Conservation (phyloP, 2,329 filamentous ascomycete genomes). For the Ophiostoma pallidulum region DNA sequence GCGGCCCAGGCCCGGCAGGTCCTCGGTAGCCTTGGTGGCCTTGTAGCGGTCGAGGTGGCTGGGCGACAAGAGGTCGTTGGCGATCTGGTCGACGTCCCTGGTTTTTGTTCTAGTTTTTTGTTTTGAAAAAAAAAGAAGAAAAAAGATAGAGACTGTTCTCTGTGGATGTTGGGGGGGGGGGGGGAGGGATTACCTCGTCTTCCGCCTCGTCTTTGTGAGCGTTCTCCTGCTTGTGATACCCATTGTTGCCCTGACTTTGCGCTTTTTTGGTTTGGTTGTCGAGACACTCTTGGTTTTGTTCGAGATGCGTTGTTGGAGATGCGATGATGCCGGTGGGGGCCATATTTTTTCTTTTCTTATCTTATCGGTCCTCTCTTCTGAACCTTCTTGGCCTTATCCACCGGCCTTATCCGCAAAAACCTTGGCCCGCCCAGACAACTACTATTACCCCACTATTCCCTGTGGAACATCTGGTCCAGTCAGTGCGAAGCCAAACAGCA, state of each 20-base stretch:
- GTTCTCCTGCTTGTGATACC: constrained; percentile 57
- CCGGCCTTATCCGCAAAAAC: background rate
- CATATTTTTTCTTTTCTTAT: constrained; percentile 7
- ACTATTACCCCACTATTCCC: background rate
- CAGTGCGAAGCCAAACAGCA: background rate
- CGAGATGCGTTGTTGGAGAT: too few relatives aligned
- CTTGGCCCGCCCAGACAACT: background rate
- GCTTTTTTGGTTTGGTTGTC: too few relatives aligned
- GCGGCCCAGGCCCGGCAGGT: constrained; percentile 75
- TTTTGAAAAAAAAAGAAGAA: background rate
- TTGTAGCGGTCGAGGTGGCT: constrained; percentile 75
- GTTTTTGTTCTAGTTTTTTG: too few relatives aligned
- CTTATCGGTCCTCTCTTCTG: background rate
- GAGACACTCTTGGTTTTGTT: background rate
- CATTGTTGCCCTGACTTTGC: constrained; percentile 38
- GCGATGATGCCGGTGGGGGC: too few relatives aligned
- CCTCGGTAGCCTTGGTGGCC: constrained; percentile 68
- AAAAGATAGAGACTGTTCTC: too few relatives aligned
- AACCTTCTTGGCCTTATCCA: too few relatives aligned
- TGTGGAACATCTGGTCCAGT: constrained; percentile 4
- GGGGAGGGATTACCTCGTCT: constrained; percentile 45
- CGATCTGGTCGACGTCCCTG: constrained; percentile 89
- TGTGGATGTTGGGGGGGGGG: background rate
- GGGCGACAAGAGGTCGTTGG: constrained; percentile 67
- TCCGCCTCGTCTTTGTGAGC: constrained; percentile 65